Evolutionary conservation across 75 land plant genomes (phyloP).

Genomic region (Chamaecyparis obtusa): DNA sequence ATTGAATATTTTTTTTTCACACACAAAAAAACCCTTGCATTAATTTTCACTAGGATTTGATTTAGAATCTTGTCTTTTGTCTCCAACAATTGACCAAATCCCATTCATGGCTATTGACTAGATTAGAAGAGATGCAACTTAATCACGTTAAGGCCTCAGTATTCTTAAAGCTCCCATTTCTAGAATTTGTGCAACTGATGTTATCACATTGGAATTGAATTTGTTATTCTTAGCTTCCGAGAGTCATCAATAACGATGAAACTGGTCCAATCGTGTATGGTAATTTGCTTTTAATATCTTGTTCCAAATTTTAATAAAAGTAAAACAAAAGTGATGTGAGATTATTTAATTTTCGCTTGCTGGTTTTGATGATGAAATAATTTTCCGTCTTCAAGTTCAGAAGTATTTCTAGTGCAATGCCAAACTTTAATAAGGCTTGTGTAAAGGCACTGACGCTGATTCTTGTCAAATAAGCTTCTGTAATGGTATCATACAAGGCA

Average conservation of each 20-base stretch:
- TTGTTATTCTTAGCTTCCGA: background rate
- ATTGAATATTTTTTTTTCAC: background rate
- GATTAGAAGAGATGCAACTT: background rate
- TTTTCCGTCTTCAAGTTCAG: background rate
- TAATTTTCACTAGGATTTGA: background rate
- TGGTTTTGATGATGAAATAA: background rate
- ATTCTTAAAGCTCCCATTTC: background rate
- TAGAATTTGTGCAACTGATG: background rate
- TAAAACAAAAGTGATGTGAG: background rate
- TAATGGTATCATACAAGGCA: background rate
- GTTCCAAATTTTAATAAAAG: background rate
- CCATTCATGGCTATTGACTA: background rate
- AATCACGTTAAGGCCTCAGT: background rate
- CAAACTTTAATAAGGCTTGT: background rate
- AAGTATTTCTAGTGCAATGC: background rate
- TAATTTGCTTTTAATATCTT: background rate
- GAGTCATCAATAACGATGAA: background rate
- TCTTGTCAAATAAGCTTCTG: background rate
- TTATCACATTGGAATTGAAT: background rate
- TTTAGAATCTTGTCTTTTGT: background rate
- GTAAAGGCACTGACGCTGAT: background rate
- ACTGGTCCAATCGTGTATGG: background rate
- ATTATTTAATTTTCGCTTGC: no score
- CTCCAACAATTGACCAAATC: background rate
- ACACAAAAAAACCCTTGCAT: background rate